Base-by-base conservation (phyloP, 768 basidiomycete species). In the Hydnum rufescens region DNA sequence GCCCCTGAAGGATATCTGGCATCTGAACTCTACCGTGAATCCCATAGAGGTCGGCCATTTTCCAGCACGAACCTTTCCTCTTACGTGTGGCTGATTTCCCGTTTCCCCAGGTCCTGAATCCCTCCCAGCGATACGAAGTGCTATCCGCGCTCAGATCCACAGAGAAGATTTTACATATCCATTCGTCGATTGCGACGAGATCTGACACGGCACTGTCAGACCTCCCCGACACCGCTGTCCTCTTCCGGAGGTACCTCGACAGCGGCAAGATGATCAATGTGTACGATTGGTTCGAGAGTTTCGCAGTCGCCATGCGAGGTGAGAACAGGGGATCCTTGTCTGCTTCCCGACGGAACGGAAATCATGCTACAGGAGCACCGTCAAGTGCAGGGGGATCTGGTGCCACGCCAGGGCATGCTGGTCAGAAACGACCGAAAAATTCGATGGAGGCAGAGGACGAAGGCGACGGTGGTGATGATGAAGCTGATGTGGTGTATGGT, bases 241-340 rank as follows among this genome's bases (percentile, higher is more conserved):
- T 50, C 16, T 50, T 50, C 49, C 26, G 31, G 16, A 25, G 49
- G 18, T 50, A 50, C 26, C 30, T 50, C 13, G 31, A 50, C 29
- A 50, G 49, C 49, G 49, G 49, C 6, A 28, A 32, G 31, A 50
- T 82, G 74, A 76, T 89, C 64, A 89, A 89, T 60, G 72, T 86
- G 2, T 87, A 82, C 61, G 87, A 90, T 63, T 88, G 85, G 87
- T 87, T 77, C 59, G 78, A 83, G 58, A 74, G 80, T 23, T 90
- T 89, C 62, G 70, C 74, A 30, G 63, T 69, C 22, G 79, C 74
- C 30, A 64, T 88, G 51, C 82, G 84, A 61, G 66, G 65, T 1
- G 55, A 23, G 4, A 39, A 39, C 36, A n/a, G n/a, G n/a, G n/a
- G n/a, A n/a, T n/a, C n/a, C n/a, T n/a, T n/a, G n/a, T n/a, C n/a